Base-by-base conservation (phyloP, 108 stramenopile genomes). In the Epipyxis sp. region DNA sequence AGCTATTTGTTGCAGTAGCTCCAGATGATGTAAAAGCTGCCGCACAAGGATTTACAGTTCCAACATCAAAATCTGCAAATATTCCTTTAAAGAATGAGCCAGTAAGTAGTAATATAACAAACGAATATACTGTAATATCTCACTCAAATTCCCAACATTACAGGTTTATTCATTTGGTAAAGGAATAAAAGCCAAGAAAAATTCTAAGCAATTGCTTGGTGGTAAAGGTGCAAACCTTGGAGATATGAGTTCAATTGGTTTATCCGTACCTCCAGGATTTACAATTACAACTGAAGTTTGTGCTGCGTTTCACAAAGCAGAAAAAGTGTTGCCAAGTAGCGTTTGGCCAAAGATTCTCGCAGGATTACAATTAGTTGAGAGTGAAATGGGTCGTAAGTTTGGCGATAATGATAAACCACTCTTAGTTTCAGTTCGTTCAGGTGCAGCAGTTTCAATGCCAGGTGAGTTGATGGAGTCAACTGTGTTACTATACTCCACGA, bases 211-310 rank as follows among this genome's bases (percentile, higher is more conserved):
- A 10, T 65, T 65, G 13, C 71, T 91, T 59, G 90, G 90, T 1
- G 90, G 90, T 2, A 91, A 91, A 76, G 90, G 90, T 2, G 87
- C 89, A 72, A 89, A 89, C 44, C 81, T 91, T 68, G 88, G 87
- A 42, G 90, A 88, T 54, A 91, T 91, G 91, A 61, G 80, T 50
- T 57, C 69, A 16, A 83, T 92, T 43, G 89, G 89, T 27, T 87
- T 90, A n/a, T 82, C 86, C n/a, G 91, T 92, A 10, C 91, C 91
- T 30, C 91, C 91, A 39, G 91, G 90, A 0, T 92, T 92, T 61
- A 88, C 89, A 62, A 69, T 91, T 34, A 86, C 88, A 20, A 89
- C 89, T 34, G 84, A 79, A 40, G 84, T 84, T 42, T 91, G 90
- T 69, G 67, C 71, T 1, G 82, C 78, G 25, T 91, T 78, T 77